Evolutionary conservation across 169 alveolate genomes (phyloP), one percentile per base, ranked within the genome.

Genomic region (Plasmodium blacklocki): DNA sequence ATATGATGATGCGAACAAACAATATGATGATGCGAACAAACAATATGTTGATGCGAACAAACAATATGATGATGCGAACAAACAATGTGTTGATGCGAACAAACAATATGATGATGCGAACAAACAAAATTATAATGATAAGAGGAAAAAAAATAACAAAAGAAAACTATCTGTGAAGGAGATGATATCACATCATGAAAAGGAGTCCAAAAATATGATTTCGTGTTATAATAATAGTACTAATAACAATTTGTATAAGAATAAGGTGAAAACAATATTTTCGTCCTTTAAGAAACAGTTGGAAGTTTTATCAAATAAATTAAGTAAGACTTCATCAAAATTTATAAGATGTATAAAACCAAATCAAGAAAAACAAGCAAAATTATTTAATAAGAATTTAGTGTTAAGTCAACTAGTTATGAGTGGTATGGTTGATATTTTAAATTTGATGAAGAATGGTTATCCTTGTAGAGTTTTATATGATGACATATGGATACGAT

Each of bases 321-420:
- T 92, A 43, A 88, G 88, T 47, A 74, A 88, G 39, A 92, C 95
- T n/a, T 88, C 78, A 14, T 89, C 94, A 5, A 92, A 87, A 74
- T 92, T 92, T 56, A 92, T 92, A 29, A 74, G 95, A 26, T 92
- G 95, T 58, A 92, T 92, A 32, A 92, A 92, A 59, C 95, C 95
- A 23, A 92, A 92, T 80, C 83, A 88, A 64, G 29, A 86, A 23
- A 92, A 92, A 56, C 54, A 54, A 39, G 68, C 95, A 15, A 70
- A 74, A 49, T 45, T 45, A 21, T 92, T 92, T 80, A 85, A 92
- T 63, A 78, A 78, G 60, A 73, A 73, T 74, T 86, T 89, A 66
- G 95, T 92, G 9, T 76, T 88, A 68, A 88, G 80, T 86, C 95
- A 92, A 50, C 60, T 92, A 45, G 74, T 89, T 67, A 92, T 92